A percentile compares a stretch with the other conserved stretches of the same genome.
These are phyloP conservation scores for Chloranthus sessilifolius DNA, from an alignment of 164 flowering plant species.

Conservation along the genomic window DNA sequence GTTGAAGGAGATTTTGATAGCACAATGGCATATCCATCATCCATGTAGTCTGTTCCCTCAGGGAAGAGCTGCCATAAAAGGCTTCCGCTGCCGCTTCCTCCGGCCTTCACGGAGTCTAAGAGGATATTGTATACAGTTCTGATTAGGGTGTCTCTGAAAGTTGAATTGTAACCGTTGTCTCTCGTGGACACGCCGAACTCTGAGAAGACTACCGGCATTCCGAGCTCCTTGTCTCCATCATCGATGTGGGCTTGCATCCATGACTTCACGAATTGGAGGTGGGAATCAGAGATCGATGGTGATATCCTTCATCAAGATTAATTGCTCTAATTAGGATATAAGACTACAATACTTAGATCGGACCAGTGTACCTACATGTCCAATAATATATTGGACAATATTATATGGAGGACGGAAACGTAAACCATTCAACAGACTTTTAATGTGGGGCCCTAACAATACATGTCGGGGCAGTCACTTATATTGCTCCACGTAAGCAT, in stretches of 20 bases:
- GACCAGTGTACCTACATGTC: no score
- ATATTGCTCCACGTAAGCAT: no score
- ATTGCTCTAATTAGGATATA: background rate
- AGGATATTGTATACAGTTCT: slow-evolving; percentile 52
- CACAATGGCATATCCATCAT: slow-evolving; percentile 85
- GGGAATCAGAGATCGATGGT: slow-evolving; percentile 43
- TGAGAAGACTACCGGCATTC: slow-evolving; percentile 77
- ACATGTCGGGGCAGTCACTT: no score
- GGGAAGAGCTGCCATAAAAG: slow-evolving; percentile 93
- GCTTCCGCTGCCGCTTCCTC: slow-evolving; percentile 84
- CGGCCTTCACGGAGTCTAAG: slow-evolving; percentile 59
- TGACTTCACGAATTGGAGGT: slow-evolving; percentile 54
- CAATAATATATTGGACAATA: no score
- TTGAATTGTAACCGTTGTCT: slow-evolving; percentile 65
- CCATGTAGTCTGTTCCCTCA: slow-evolving; percentile 86
- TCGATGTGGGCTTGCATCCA: slow-evolving; percentile 94
- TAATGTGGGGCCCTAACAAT: no score
- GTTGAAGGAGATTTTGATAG: slow-evolving; percentile 62
- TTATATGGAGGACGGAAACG: no score
- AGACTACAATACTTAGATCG: no score
- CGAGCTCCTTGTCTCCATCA: slow-evolving; percentile 72
- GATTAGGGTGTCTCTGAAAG: slow-evolving; percentile 51
- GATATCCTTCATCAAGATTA: slow-evolving; percentile 59
- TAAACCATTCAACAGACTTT: no score
- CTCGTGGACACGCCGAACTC: slow-evolving; percentile 83